A percentile compares a stretch with the other conserved stretches of the same genome.
Conservation (phyloP, 2,329 filamentous ascomycete genomes). For the Sarocladium brachiariae region DNA sequence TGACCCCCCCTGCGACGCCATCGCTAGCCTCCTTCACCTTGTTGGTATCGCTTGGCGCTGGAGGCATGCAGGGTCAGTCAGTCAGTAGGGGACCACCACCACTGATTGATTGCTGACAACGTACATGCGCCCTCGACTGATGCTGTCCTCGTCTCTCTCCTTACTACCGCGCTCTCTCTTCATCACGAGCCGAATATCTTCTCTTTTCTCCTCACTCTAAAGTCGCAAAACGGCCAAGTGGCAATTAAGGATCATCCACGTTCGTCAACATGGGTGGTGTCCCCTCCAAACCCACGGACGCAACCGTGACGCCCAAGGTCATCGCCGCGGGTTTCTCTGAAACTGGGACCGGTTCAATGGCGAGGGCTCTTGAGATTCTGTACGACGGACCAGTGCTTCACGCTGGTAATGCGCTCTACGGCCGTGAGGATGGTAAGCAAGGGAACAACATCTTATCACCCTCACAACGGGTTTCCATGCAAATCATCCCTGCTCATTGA, state of each 20-base stretch:
- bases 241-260: too few species aligned
- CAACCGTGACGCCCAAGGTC: constrained; percentile 27
- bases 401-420: constrained; percentile 34
- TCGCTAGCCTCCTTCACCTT: not conserved
- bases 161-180: too few species aligned
- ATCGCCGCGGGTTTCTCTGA: constrained; percentile 37
- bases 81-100: too few species aligned
- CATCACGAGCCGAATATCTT: too few species aligned
- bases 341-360: constrained; percentile 44
- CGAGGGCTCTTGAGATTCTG: constrained; percentile 37
- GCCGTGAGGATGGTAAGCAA: constrained; percentile 28
- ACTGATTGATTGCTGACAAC: too few species aligned
- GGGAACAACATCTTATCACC: too few species aligned
- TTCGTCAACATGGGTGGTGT: constrained; percentile 19
- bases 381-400: constrained; percentile 43
- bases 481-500: too few species aligned
- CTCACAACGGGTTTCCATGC: too few species aligned
- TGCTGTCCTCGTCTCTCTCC: too few species aligned
- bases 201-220: not conserved
- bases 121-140: too few species aligned
- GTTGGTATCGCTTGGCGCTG: not conserved
- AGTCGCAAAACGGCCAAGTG: too few species aligned
- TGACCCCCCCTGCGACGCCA: not conserved
- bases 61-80: not conserved
- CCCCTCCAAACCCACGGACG: constrained; percentile 25